These are phyloP conservation scores for Davidsoniella neocaledoniae DNA, from an alignment of 2,329 filamentous ascomycete species.

Conservation along the genomic window DNA sequence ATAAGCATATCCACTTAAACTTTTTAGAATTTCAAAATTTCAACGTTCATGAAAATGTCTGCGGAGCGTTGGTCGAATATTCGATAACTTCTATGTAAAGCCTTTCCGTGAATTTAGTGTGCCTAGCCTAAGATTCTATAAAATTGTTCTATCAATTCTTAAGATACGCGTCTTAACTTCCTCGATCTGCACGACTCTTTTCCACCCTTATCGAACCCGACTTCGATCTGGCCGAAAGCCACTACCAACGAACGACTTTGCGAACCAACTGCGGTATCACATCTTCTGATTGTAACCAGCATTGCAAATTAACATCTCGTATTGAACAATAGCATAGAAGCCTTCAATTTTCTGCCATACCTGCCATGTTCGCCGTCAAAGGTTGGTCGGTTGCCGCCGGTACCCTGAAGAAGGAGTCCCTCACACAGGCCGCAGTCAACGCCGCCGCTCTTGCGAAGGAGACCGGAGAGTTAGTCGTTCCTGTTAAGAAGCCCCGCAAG, in stretches of 20 bases:
- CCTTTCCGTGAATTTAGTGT: not conserved
- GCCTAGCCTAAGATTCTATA: too few species aligned
- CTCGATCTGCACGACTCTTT: too few species aligned
- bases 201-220: too few species aligned
- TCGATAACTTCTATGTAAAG: too few species aligned
- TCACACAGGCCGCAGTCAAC: slow-evolving; percentile 9
- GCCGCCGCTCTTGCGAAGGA: slow-evolving; percentile 19
- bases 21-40: not conserved
- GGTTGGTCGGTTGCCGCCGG: slow-evolving; percentile 74
- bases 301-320: not conserved
- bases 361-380: slow-evolving; percentile 72
- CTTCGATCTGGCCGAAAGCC: too few species aligned
- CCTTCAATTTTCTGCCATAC: not conserved
- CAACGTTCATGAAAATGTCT: not conserved
- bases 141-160: too few species aligned
- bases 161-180: too few species aligned
- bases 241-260: not conserved
- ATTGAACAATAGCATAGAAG: not conserved
- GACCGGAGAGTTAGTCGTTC: slow-evolving; percentile 1
- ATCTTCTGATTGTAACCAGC: too few species aligned
- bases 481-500: slow-evolving; percentile 36
- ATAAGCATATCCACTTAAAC: slow-evolving; percentile 1
- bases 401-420: slow-evolving; percentile 51
- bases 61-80: not conserved
- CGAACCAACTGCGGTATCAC: not conserved